These are phyloP conservation scores for Jasminum sambac DNA, from an alignment of 257 asterid species.

Conservation along the genomic window DNA sequence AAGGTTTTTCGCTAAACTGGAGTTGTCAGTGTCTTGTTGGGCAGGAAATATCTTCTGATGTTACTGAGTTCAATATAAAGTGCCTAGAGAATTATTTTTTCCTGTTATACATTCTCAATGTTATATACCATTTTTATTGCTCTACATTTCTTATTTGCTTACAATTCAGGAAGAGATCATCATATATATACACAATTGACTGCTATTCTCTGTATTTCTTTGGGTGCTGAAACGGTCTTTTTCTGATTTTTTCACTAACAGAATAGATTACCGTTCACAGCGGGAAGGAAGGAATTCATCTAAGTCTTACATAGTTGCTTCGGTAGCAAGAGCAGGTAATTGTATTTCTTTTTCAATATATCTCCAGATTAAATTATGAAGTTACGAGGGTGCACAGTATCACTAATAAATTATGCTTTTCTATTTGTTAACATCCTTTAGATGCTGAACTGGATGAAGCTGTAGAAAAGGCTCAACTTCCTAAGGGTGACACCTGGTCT, in stretches of 20 bases:
- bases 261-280: conserved; percentile 40
- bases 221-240: conserved; percentile 12
- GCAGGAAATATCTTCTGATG: not conserved
- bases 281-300: conserved; percentile 41
- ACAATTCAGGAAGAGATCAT: not conserved
- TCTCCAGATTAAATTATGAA: conserved; percentile 4
- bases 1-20: not conserved
- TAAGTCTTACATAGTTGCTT: conserved; percentile 43
- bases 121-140: not conserved
- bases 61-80: not conserved
- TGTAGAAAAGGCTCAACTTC: conserved; percentile 54
- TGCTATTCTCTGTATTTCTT: not conserved
- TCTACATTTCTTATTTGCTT: not conserved
- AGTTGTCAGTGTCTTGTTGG: not conserved
- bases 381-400: not conserved
- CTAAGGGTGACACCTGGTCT: conserved; percentile 87
- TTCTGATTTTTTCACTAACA: conserved; percentile 32
- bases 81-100: not conserved
- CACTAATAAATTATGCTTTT: conserved; percentile 15
- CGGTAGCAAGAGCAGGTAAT: conserved; percentile 68
- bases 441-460: conserved; percentile 55
- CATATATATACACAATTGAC: not conserved
- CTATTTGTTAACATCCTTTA: conserved; percentile 22
- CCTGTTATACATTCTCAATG: not conserved
- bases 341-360: not conserved